Evolutionary conservation across 1,284 basidiomycete species (phyloP), one percentile per base, ranked within the genome.

Genomic region (Boletus mariae): DNA sequence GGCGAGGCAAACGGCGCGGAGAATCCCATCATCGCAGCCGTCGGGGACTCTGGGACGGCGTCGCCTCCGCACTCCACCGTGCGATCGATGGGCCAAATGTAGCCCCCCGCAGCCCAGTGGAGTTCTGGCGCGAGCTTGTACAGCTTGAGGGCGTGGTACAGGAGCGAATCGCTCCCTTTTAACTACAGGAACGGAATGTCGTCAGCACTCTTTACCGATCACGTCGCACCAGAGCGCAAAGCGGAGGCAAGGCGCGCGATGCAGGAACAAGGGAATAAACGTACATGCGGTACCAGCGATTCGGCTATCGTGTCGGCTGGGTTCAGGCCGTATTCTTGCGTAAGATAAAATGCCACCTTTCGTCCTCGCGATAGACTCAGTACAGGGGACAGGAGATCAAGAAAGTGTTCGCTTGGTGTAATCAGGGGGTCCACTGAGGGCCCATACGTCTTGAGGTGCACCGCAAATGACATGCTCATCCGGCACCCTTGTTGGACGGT

Each of bases 21-120:
- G 44, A 70, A 63, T 23, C 67, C 62, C 52, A 70, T 63, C 51
- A 68, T 64, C 34, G 63, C 61, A 7, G 63, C 59, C 29, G 66
- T 68, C 31, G 71, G 70, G 35, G 73, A 65, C 12, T 75, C 72
- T 28, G 44, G 6, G 5, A 70, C 64, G 48, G 74, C 69, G 45
- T 82, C 80, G 55, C 71, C 74, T 34, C 76, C 75, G 58, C 83
- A 78, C 61, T 88, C 84, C 11, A 90, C 84, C 0, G 80, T 78
- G 52, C 80, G 79, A 60, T 87, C 84, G 32, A 82, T 76, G 2
- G 87, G 83, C 88, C 89, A 91, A 56, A 91, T 77, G 67, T 85
- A 89, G 12, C 87, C 86, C 5, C 87, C 87, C 26, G 89, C 88
- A 20, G 82, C 82, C 84, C 87, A 91, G 52, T 86, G 84, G 1